Evolutionary conservation across 2,329 filamentous ascomycete species (phyloP).

Genomic region (Claviceps maximensis): DNA sequence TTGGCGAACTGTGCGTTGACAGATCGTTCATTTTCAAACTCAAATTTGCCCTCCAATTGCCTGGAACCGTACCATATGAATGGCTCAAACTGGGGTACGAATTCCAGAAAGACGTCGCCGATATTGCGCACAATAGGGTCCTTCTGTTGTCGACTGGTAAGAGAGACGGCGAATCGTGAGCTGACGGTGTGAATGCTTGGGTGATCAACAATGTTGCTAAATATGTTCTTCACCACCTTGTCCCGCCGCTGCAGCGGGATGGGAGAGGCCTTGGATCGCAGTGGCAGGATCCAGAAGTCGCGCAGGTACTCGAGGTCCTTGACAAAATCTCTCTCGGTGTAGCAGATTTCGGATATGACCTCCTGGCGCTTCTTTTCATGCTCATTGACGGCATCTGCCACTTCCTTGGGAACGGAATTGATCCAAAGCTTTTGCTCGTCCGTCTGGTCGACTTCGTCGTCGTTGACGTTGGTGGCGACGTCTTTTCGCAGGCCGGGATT

Average conservation of each 20-base stretch:
- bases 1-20: constrained; percentile 73
- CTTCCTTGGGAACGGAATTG: constrained; percentile 90
- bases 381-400: constrained; percentile 80
- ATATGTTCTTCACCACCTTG: constrained; percentile 85
- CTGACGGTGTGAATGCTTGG: constrained; percentile 79
- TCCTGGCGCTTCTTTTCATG: constrained; percentile 95
- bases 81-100: constrained; percentile 81
- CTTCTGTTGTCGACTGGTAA: constrained; percentile 85
- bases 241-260: constrained; percentile 81
- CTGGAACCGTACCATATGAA: constrained; percentile 95
- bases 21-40: constrained; percentile 92
- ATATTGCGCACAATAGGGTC: constrained; percentile 77
- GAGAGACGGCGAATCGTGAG: constrained; percentile 70
- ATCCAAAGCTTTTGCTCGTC: constrained; percentile 99
- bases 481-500: constrained; percentile 70
- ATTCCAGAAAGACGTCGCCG: constrained; percentile 89
- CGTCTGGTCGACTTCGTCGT: constrained; percentile 70
- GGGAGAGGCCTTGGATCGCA: constrained; percentile 70
- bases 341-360: constrained; percentile 96
- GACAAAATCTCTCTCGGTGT: constrained; percentile 96
- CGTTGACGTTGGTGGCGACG: constrained; percentile 45
- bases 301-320: constrained; percentile 96
- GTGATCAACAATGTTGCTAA: constrained; percentile 83
- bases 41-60: constrained; percentile 92
- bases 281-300: constrained; percentile 95